Base-by-base conservation (phyloP, 1,139 yeast species). In the Blastobotrys ciferrii region DNA sequence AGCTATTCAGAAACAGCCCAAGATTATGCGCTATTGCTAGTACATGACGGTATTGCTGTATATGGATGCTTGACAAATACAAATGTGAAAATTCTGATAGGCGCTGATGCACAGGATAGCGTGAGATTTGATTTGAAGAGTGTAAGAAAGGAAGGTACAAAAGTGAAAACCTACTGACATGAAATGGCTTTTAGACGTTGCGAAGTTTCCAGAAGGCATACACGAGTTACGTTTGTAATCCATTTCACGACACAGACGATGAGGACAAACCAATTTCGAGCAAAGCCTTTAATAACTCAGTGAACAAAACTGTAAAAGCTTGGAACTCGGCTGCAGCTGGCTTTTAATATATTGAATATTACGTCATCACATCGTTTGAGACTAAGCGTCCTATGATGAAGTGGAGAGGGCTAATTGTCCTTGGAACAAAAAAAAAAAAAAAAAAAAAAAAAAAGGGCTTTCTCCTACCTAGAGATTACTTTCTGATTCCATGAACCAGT, bases 11-110 rank as follows among this genome's bases (percentile, higher is more conserved):
- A 56, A 20, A 53, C 56, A 5, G 54, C 65, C 4, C 53, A 59
- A 17, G 70, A 67, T 45, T 64, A 60, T 41, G 66, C 68, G 0
- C 54, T 71, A 37, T 57, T 71, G 37, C 55, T 70, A 20, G 72
- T 70, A 1, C 74, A 71, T 47, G 72, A 71, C 33, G 73, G 72
- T 5, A 60, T 70, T 7, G 73, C 74, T 0, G 71, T 71, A 2
- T 71, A 71, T 48, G 75, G 75, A 2, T 54, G 64, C 46, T 57
- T 70, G 38, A 59, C 72, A 2, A 72, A 71, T 50, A 72, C 76
- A 9, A 64, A 64, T 20, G 64, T 68, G 31, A 71, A 69, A 52
- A 57, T 69, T 13, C 56, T 71, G 2, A 56, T 71, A n/a, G 75
- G 74, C 9, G 53, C 62, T 3, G 64, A 64, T 40, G 66, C 71